A percentile compares a stretch with the other conserved stretches of the same genome.
Evolutionary conservation across 441 rosid species (phyloP).

Genomic region (Rhodomyrtus psidioides): DNA sequence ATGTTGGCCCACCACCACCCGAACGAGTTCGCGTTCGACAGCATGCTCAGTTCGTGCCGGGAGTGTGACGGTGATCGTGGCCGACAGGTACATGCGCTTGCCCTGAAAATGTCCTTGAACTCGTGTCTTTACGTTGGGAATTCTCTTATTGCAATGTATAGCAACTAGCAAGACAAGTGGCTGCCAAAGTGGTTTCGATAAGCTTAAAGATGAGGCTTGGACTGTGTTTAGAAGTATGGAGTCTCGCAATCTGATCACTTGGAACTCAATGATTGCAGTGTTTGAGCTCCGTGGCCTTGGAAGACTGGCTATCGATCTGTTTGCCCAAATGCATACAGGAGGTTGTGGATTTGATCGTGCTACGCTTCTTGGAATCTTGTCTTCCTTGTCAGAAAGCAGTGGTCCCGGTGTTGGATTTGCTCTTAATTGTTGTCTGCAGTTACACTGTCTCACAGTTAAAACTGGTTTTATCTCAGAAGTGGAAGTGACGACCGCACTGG

Average conservation of each 20-base stretch:
- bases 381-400: slow-evolving; percentile 38
- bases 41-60: slow-evolving; percentile 47
- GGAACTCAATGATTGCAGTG: slow-evolving; percentile 81
- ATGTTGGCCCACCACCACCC: slow-evolving; percentile 54
- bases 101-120: slow-evolving; percentile 46
- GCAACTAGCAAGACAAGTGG: slow-evolving; percentile 28
- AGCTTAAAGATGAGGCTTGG: slow-evolving; percentile 39
- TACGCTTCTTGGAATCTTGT: slow-evolving; percentile 51
- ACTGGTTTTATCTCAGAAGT: slow-evolving; percentile 42
- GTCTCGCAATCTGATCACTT: slow-evolving; percentile 42
- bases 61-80: slow-evolving; percentile 20
- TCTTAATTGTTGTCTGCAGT: slow-evolving; percentile 39
- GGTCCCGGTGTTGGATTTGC: slow-evolving; percentile 19
- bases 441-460: slow-evolving; percentile 47
- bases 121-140: slow-evolving; percentile 45
- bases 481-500: slow-evolving; percentile 56
- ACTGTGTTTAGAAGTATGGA: slow-evolving; percentile 40
- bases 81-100: slow-evolving; percentile 57
- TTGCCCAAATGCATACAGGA: slow-evolving; percentile 35
- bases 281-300: slow-evolving; percentile 40
- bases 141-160: slow-evolving; percentile 65
- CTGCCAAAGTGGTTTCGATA: neutral
- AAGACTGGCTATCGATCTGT: slow-evolving; percentile 29
- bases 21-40: slow-evolving; percentile 58
- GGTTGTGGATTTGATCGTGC: slow-evolving; percentile 63